Percentiles rank a stretch among this genome's conserved stretches.
These are phyloP conservation scores for Linaria vulgaris DNA, from an alignment of 257 asterid species.

Conservation along the genomic window DNA sequence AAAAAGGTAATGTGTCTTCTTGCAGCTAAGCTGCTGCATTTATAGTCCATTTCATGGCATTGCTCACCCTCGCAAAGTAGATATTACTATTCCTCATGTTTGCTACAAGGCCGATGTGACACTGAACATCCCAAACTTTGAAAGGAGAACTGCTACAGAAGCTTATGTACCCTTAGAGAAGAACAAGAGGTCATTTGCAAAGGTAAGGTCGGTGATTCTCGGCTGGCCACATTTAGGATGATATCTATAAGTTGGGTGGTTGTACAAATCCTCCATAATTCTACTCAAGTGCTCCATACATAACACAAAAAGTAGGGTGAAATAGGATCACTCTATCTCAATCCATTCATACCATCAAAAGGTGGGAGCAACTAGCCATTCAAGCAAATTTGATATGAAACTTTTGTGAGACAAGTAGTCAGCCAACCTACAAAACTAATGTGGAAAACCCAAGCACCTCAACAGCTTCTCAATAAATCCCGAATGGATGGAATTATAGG, in stretches of 20 bases:
- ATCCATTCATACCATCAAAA: no score
- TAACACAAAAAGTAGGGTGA: not conserved
- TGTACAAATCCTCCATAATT: not conserved
- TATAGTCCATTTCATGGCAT: no score
- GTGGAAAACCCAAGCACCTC: not conserved
- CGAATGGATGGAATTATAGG: not conserved
- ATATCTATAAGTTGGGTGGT: no score
- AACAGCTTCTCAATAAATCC: not conserved
- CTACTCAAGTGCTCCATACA: not conserved
- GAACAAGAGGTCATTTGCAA: not conserved
- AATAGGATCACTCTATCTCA: not conserved
- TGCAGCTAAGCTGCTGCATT: no score
- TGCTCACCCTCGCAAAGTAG: not conserved
- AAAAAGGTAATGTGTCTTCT: no score
- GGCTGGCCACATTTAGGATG: not conserved
- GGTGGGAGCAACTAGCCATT: no score
- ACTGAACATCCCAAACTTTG: not conserved
- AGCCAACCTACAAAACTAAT: no score
- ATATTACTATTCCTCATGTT: not conserved
- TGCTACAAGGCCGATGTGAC: no score
- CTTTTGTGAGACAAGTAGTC: no score
- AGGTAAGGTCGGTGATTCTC: not conserved
- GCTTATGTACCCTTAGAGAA: not conserved
- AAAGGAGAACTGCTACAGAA: not conserved
- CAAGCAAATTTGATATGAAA: not conserved